Percentiles rank a stretch among this genome's conserved stretches.
phyloP scores from a whole-genome alignment of 768 basidiomycete genomes.

The Sarcodon sp. region DNA sequence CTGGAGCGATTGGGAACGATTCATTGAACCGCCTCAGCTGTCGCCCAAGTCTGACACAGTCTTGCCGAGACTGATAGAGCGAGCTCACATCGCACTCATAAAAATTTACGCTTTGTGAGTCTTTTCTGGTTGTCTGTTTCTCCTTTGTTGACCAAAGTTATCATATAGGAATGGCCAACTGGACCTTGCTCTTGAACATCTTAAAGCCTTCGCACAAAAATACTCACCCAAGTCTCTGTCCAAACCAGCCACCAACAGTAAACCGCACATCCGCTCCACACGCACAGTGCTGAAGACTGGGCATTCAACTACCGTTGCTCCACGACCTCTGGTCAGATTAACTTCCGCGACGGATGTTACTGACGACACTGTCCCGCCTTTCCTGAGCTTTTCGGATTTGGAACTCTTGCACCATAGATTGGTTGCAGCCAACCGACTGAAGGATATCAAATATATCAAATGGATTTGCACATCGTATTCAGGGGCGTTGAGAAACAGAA shows the following conservation, averaged over 20 bases:
- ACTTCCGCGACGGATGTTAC: slow-evolving; percentile 42
- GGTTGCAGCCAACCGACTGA: slow-evolving; percentile 20
- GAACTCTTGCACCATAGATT: slow-evolving; percentile 68
- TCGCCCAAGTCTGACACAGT: slow-evolving; percentile 8
- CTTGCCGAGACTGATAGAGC: slow-evolving; percentile 47
- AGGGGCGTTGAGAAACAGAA: slow-evolving; percentile 47
- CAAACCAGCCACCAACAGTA: slow-evolving; percentile 21
- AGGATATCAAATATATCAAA: slow-evolving; percentile 51
- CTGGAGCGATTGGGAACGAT: slow-evolving; percentile 26
- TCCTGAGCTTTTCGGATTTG: slow-evolving; percentile 68
- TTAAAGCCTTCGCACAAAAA: slow-evolving; percentile 46
- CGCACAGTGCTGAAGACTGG: slow-evolving; percentile 30
- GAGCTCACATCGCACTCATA: slow-evolving; percentile 57
- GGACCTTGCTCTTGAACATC: slow-evolving; percentile 37
- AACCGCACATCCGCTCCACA: slow-evolving; percentile 40
- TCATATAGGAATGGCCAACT: slow-evolving; percentile 30
- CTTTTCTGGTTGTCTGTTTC: not conserved
- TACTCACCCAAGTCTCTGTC: slow-evolving; percentile 51
- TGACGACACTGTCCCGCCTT: slow-evolving; percentile 73
- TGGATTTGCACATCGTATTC: slow-evolving; percentile 68
- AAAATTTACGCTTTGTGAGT: slow-evolving; percentile 50
- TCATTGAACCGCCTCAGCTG: too few relatives aligned
- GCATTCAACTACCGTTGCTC: not conserved
- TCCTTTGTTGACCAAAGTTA: not conserved
- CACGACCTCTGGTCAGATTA: slow-evolving; percentile 54